Evolutionary conservation across 2,329 filamentous ascomycete species (phyloP), one percentile per base, ranked within the genome.

Genomic region (Pestalotiopsis sp.): DNA sequence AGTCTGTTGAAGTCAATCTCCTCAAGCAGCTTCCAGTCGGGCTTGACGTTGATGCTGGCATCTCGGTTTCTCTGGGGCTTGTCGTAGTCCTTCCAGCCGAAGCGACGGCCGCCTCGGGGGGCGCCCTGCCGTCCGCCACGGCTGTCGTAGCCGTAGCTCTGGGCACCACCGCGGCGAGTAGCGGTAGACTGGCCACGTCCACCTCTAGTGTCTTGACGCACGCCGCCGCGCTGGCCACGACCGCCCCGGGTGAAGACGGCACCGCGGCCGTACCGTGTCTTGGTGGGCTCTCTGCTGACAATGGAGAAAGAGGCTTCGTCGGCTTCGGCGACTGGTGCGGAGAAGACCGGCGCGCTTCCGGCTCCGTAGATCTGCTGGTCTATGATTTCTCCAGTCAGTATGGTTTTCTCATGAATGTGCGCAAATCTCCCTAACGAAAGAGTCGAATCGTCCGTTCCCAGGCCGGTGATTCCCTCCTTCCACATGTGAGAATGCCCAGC

Each of bases 21-120:
- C 85, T 99, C 96, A 76, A 98, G 86, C 84, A 99, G 89, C 78
- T 90, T 88, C 96, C 96, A 99, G 80, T 98, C 95, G 25, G 95
- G 90, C 84, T 97, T 97, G 82, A 98, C 94, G 84, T 95, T 95
- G 79, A 99, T 93, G 45, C 94, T 97, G 12, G 95, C 93, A 84
- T 99, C 96, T 70, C 96, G 93, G 83, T 97, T 98, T 77, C 96
- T 92, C 81, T 95, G 90, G 70, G 96, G 96, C 90, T 98, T 98
- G 86, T 99, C 96, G 80, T 94, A 97, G 81, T 99, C 96, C 84
- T 96, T 97, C 95, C 96, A 98, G 79, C 96, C 96, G 78, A 98
- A 98, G 75, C 96, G 91, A 74, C 96, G 92, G 65, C 93, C 93
- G 70, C 93, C 91, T 72, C 92, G 90, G 67, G 91, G 87, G 66